A percentile compares a stretch with the other conserved stretches of the same genome.
Evolutionary conservation across 176 grass and related monocot genomes (phyloP).

Genomic region (Triticum dicoccoides): DNA sequence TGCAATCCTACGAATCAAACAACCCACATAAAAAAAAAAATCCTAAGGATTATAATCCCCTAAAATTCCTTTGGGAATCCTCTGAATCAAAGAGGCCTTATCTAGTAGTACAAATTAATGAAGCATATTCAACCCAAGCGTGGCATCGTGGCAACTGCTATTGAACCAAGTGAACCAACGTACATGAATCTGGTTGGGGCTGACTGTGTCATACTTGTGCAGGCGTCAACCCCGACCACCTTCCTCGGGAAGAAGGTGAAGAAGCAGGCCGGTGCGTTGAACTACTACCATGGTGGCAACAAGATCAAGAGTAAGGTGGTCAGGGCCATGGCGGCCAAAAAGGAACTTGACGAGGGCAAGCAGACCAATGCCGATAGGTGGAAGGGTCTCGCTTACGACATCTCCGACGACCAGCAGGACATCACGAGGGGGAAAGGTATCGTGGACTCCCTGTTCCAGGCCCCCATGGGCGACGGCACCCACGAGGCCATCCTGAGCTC

Average conservation of each 20-base stretch:
- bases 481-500: constrained; percentile 59
- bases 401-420: constrained; percentile 74
- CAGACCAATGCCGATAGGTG: constrained; percentile 42
- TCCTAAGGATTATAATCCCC: too few species aligned
- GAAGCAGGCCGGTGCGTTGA: neutral
- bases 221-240: neutral
- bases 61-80: too few species aligned
- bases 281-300: constrained; percentile 17
- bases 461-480: constrained; percentile 54
- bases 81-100: too few species aligned
- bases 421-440: constrained; percentile 68
- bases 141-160: neutral
- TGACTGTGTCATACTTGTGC: neutral
- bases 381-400: constrained; percentile 42
- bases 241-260: constrained; percentile 13
- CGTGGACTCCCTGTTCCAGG: constrained; percentile 67
- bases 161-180: neutral
- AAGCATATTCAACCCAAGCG: neutral
- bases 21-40: too few species aligned
- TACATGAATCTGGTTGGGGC: neutral
- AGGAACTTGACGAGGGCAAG: constrained; percentile 42
- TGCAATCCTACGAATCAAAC: too few species aligned
- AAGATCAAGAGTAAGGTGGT: neutral
- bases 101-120: neutral
- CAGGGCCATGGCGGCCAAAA: constrained; percentile 28